Conservation (phyloP, 1,284 basidiomycete species). For the Mycena citricolor region DNA sequence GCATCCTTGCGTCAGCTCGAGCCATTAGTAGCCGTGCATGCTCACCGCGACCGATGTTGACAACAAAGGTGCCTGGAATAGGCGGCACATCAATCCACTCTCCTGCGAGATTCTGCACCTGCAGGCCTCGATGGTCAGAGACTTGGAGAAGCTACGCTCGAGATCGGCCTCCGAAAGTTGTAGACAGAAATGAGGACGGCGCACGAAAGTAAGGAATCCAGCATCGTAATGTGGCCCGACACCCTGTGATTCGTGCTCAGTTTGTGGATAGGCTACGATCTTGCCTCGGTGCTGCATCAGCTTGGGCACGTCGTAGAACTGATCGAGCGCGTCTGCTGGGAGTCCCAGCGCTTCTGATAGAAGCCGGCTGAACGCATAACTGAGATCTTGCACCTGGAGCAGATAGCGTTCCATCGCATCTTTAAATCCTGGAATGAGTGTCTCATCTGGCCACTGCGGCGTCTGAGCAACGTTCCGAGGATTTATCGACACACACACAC, state of each 20-base stretch:
- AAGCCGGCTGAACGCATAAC: slow-evolving; percentile 54
- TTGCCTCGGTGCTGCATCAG: slow-evolving; percentile 65
- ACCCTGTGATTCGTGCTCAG: slow-evolving; percentile 53
- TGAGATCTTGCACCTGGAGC: slow-evolving; percentile 49
- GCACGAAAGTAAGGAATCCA: slow-evolving; percentile 67
- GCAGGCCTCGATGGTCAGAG: slow-evolving; percentile 59
- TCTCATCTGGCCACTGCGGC: slow-evolving; percentile 72
- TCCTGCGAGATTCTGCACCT: slow-evolving; percentile 68
- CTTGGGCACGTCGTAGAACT: slow-evolving; percentile 53
- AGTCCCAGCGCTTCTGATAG: slow-evolving; percentile 63
- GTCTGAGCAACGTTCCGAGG: too few relatives aligned
- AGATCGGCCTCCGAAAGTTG: background rate
- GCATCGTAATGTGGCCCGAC: slow-evolving; percentile 74
- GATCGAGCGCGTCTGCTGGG: slow-evolving; percentile 47
- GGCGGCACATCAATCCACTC: slow-evolving; percentile 77
- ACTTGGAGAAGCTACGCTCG: slow-evolving; percentile 75
- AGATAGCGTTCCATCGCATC: slow-evolving; percentile 51
- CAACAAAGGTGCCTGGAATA: slow-evolving; percentile 68
- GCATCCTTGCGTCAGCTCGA: background rate
- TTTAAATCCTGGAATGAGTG: slow-evolving; percentile 60
- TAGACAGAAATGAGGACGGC: background rate
- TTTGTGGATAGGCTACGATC: slow-evolving; percentile 64
- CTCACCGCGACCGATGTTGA: slow-evolving; percentile 69
- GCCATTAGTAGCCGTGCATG: background rate
- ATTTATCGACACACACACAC: slow-evolving; percentile 38